Base-by-base conservation (phyloP, 768 basidiomycete species). In the Xerocomus brunneocitrinus region DNA sequence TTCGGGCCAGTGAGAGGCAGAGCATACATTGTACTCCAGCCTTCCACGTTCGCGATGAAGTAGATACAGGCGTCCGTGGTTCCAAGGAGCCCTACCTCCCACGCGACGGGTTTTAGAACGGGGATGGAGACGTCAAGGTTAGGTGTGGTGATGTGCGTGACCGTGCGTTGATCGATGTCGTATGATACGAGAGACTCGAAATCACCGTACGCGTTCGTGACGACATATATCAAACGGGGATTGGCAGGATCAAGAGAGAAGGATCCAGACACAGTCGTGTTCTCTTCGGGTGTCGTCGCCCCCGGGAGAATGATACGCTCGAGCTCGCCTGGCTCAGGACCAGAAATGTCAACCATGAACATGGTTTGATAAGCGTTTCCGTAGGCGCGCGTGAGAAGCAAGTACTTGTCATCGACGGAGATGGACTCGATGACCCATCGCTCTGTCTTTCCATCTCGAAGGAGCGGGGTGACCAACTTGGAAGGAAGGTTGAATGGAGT, bases 31-130 rank as follows among this genome's bases (percentile, higher is more conserved):
- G 55, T 60, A 43, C 50, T 62, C 66, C 71, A 76, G 3, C 75
- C 75, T 22, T 74, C 73, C 31, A 72, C 67, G 46, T 76, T 76
- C 8, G 72, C 73, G 0, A 48, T 55, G 34, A 76, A 73, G 54
- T 72, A 62, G 8, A 73, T 55, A 45, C 59, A 67, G 10, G 61
- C 55, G 1, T 62, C 44, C 0, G 69, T 65, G 52, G 71, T 64
- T 4, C 52, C 40, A 19, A 73, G 65, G 22, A 50, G 31, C 4
- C 16, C 27, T 8, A 71, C 64, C 31, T 69, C 67, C 72, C 74
- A 73, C 3, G 64, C 49, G 28, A 76, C 71, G n/a, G 71, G 68
- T 32, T 63, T 66, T 42, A 73, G 52, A 13, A 73, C 66, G 14
- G 62, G 62, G 32, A 76, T 52, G 6, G 57, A 53, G 8, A 62